Base-by-base conservation (phyloP, 768 basidiomycete genomes). In the Tylopilus balloui region DNA sequence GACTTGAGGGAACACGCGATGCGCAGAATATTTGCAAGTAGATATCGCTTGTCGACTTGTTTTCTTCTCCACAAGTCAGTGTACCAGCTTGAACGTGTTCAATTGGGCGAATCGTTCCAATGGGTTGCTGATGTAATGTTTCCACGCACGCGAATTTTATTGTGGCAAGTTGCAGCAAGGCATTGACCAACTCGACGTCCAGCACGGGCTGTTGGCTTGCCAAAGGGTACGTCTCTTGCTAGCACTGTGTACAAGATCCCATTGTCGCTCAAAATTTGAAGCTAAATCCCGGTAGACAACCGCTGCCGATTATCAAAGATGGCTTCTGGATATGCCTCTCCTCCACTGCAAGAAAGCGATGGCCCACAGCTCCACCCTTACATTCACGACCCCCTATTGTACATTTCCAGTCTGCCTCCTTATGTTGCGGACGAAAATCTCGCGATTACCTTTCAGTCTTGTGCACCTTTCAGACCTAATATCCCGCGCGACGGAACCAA, bases 391-490 rank as follows among this genome's bases (percentile, higher is more conserved):
- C 87, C 90, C 17, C 63, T 88, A 52, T 73, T 92, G 39, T 85
- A 90, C 72, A 83, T 92, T 68, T 80, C 90, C 20, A 84, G 82
- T 66, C 69, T 92, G 36, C 85, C 91, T 5, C 69, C 81, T 29
- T 81, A 78, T 68, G 78, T 90, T 44, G 72, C 81, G 45, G 90
- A 92, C 67, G 83, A 88, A 61, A 83, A 82, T 58, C 74, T 92
- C 20, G 90, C 89, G 2, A 58, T 78, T 53, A 81, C 86, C 3
- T 83, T 92, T 58, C 77, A 81, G 55, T 71, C 74, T 55, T 91
- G 87, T 63, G 85, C 84, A 20, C 90, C 88, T 6, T 88, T 90
- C 73, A 79, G 89, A 60, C 89, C 87, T 36, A 84, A 77, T 66
- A 85, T 92, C 55, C 63, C 69, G 42, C 82, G 85, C 62, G 84